A percentile compares a stretch with the other conserved stretches of the same genome.
Conservation (phyloP, 805 yeast genomes). For the baker's yeast (Saccharomyces cerevisiae) region DNA sequence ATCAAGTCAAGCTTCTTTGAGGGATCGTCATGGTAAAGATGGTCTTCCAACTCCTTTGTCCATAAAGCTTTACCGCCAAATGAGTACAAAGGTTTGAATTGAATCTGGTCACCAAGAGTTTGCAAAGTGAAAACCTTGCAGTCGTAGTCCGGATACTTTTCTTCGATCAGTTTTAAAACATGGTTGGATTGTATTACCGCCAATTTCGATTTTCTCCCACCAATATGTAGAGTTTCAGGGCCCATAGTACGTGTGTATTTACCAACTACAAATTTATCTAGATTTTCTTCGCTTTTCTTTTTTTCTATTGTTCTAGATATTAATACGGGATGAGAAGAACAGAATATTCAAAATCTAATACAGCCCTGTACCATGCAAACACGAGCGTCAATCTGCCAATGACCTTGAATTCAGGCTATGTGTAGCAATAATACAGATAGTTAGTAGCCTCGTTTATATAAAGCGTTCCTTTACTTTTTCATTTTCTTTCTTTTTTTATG, state of each 20-base stretch:
- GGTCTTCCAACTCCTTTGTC: constrained; percentile 89
- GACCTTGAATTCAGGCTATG: background rate
- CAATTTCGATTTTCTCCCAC: constrained; percentile 81
- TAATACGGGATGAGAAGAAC: background rate
- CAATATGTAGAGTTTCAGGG: constrained; percentile 39
- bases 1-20: constrained; percentile 72
- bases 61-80: constrained; percentile 95
- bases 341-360: background rate
- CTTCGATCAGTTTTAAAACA: constrained; percentile 53
- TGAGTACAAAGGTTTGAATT: constrained; percentile 75
- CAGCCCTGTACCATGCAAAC: background rate
- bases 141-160: constrained; percentile 52
- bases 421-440: background rate
- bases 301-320: background rate
- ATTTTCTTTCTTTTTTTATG: background rate
- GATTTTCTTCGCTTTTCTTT: background rate
- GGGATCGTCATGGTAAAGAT: constrained; percentile 55
- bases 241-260: background rate
- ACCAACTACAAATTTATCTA: background rate
- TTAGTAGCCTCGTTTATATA: background rate
- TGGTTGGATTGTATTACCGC: constrained; percentile 83
- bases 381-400: background rate
- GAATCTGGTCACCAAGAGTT: constrained; percentile 87
- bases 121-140: constrained; percentile 72
- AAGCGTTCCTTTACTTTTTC: background rate